phyloP scores from a whole-genome alignment of 352 stramenopile genomes.

The Blastocystis sp. region DNA sequence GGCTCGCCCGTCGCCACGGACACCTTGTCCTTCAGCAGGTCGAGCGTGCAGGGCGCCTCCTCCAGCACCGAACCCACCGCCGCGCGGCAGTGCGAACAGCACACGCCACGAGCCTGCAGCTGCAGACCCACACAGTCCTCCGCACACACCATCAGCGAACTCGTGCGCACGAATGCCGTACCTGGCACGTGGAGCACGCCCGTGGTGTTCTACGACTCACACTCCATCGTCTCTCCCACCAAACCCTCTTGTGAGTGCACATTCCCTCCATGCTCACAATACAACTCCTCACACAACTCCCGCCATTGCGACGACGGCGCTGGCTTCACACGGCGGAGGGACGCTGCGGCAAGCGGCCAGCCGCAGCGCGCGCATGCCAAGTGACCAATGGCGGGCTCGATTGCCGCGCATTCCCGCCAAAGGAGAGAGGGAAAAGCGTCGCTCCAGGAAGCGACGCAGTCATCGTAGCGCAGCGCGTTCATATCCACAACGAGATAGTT shows the following conservation, averaged over 20 bases:
- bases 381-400: not conserved
- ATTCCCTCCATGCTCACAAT: conserved; percentile 55
- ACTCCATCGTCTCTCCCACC: not conserved
- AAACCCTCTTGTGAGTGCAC: not conserved
- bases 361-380: conserved; percentile 1
- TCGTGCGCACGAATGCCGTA: conserved; percentile 2
- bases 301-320: conserved; percentile 22
- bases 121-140: not conserved
- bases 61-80: not conserved
- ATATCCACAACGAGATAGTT: conserved; percentile 42
- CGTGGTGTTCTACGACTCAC: conserved; percentile 8
- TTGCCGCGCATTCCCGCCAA: not conserved
- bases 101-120: not conserved
- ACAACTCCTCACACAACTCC: conserved; percentile 40
- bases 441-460: not conserved
- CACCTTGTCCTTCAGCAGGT: conserved; percentile 45
- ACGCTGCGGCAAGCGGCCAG: not conserved
- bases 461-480: conserved; percentile 13
- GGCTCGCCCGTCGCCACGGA: not conserved
- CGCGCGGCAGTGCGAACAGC: not conserved
- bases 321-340: not conserved
- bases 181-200: not conserved
- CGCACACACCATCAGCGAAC: conserved; percentile 15
- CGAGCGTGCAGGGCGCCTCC: not conserved
- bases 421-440: not conserved